Base-by-base conservation (phyloP, 2,329 filamentous ascomycete species). In the Gliomastix tumulicola region DNA sequence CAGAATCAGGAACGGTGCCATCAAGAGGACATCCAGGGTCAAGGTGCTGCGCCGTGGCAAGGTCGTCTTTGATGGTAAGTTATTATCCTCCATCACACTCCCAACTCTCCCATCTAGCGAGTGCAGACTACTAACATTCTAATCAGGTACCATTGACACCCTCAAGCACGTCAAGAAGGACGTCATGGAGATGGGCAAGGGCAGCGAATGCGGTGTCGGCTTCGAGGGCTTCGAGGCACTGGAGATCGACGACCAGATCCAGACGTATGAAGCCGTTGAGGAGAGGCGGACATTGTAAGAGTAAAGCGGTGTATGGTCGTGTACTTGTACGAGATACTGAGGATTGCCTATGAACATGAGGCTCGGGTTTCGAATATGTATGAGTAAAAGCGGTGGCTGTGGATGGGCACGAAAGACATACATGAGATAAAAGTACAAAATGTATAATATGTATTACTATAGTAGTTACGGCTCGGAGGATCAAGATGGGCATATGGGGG, bases 141-240 rank as follows among this genome's bases (percentile, higher is more conserved):
- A 10, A 13, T 15, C 40, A 95, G 90, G 89, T 46, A 73, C 72
- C 35, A 76, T 97, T 30, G 73, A 78, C 15, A 86, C 86, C 2
- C 76, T 98, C 40, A 96, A 92, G 65, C 85, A 94, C 51, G 79
- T 84, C 57, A 96, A 97, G 71, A 94, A 94, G 57, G 87, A 96
- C 46, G 85, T 92, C 21, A 68, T 69, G 32, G 87, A 95, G 53
- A 92, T 94, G 79, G 80, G 79, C 50, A 97, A 94, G 63, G 89
- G 88, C 40, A 78, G 74, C n/a, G 92, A 98, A 61, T 98, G 92
- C 51, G 92, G 92, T 46, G 82, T 98, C 47, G 80, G 78, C 36
- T 90, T 98, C 51, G 79, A 83, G 4, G 74, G 70, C 21, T 98
- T 88, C 79, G 71, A 83, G 33, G 84, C 79, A 17, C 84, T 97